These are phyloP conservation scores for Aspergillus sp. DNA, from an alignment of 2,329 filamentous ascomycete genomes.

Conservation along the genomic window DNA sequence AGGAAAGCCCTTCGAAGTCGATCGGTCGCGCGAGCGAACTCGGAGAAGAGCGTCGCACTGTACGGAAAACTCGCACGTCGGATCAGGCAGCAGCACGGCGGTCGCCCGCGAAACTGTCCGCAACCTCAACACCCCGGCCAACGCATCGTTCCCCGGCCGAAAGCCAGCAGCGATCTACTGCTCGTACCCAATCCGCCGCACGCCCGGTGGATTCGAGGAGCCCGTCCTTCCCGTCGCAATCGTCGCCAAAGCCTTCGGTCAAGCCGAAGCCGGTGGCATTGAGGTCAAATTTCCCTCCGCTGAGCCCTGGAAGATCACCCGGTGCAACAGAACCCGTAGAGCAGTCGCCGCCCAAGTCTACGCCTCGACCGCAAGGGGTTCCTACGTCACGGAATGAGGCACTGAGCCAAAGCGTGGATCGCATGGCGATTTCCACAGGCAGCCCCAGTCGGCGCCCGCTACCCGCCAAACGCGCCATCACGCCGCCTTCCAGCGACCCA, in stretches of 20 bases:
- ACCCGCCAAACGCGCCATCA: constrained; percentile 43
- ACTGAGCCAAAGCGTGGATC: constrained; percentile 23
- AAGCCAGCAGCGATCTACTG: constrained; percentile 3
- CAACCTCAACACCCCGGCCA: constrained; percentile 10
- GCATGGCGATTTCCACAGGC: constrained; percentile 23
- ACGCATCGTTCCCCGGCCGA: constrained; percentile 7
- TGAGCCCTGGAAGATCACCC: constrained; percentile 16
- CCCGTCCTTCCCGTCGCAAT: constrained; percentile 15
- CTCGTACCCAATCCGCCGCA: constrained; percentile 13
- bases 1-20: constrained; percentile 19
- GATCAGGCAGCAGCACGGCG: constrained; percentile 7
- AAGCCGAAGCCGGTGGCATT: constrained; percentile 40
- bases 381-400: constrained; percentile 28
- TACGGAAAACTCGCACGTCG: constrained; percentile 8
- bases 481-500: constrained; percentile 45
- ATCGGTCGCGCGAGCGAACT: background rate
- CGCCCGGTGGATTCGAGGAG: constrained; percentile 22
- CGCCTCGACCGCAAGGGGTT: constrained; percentile 14
- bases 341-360: constrained; percentile 20
- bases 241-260: constrained; percentile 31
- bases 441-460: constrained; percentile 24
- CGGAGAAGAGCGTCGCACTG: constrained; percentile 10
- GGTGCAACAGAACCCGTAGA: constrained; percentile 12
- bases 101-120: constrained; percentile 11
- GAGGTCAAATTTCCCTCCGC: constrained; percentile 23